Evolutionary conservation across 768 basidiomycete species (phyloP), one percentile per base, ranked within the genome.

Genomic region (Boletus huronensis): DNA sequence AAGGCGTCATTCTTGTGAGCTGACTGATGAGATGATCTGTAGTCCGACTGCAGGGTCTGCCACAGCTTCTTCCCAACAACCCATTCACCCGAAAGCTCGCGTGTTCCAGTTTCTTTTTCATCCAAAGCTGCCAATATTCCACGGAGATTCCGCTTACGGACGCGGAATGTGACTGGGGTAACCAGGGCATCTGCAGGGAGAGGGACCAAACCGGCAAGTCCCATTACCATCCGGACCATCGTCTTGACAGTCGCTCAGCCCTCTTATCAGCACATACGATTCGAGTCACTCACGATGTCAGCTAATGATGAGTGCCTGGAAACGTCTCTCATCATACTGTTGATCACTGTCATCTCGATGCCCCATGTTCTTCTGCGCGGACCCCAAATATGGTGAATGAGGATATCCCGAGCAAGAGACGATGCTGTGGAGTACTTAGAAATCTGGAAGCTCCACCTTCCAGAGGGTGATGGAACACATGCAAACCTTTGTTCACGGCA

Each of bases 1-100:
- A 54, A 40, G 21, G 57, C 48, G 19, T 58, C 50, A 23, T 59
- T 54, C 48, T 60, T 65, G 49, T 64, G 58, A 40, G 53, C 58
- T 38, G 61, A 65, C 53, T 45, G 55, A 55, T 69, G 68, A n/a
- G 75, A 67, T 17, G 79, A 75, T 64, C 80, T 84, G 83, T 90
- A 90, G 64, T 95, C 92, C 16, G 79, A 74, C 64, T 97, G 93
- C 60, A 97, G 76, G 28, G 84, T 75, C 58, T 84, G 85, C 96
- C 96, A 99, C 0, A 95, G 82, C 58, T 83, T 83, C 69, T 88
- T 89, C 34, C 92, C 92, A n/a, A 98, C 88, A 23, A 98, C 86
- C 96, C 96, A 99, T 76, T 99, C 96, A 0, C 93, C 96, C 1
- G 84, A 84, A 29, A 99, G 78, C 64, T 95, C 90, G 5, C 96